A percentile compares a stretch with the other conserved stretches of the same genome.
Conservation (phyloP, 352 stramenopile genomes). For the Phytophthora crassamura region DNA sequence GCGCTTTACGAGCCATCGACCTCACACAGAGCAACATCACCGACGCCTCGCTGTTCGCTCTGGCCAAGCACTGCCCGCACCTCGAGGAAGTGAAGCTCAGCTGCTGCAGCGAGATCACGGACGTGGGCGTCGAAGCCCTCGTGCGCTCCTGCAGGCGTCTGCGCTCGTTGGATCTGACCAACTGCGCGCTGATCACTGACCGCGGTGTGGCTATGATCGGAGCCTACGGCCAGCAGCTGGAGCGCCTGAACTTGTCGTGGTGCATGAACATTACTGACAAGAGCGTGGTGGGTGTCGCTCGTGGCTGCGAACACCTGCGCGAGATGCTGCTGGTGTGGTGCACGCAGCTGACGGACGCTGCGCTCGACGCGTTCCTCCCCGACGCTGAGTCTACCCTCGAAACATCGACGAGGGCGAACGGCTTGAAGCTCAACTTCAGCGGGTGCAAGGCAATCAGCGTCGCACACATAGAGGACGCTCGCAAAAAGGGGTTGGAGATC, state of each 20-base stretch:
- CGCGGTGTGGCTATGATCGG: conserved; percentile 66
- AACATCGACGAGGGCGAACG: conserved; percentile 15
- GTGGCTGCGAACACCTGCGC: conserved; percentile 62
- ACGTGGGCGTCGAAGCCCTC: conserved; percentile 75
- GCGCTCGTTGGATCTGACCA: conserved; percentile 71
- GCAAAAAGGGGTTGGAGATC: conserved; percentile 43
- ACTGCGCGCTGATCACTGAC: conserved; percentile 85
- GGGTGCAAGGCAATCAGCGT: conserved; percentile 73
- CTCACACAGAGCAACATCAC: conserved; percentile 81
- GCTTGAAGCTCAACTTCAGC: conserved; percentile 60
- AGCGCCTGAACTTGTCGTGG: conserved; percentile 83
- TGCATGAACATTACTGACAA: conserved; percentile 92
- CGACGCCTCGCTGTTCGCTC: conserved; percentile 65
- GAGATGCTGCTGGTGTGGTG: conserved; percentile 85
- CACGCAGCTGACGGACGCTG: conserved; percentile 80
- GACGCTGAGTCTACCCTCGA: conserved; percentile 13
- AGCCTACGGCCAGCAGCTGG: conserved; percentile 57
- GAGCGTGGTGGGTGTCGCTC: conserved; percentile 70
- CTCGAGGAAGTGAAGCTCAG: conserved; percentile 79
- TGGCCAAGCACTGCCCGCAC: conserved; percentile 66
- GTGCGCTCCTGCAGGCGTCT: conserved; percentile 60
- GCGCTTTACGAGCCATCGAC: conserved; percentile 60
- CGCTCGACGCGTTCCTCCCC: conserved; percentile 63
- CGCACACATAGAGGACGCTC: conserved; percentile 42
- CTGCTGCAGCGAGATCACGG: conserved; percentile 81